phyloP scores from a whole-genome alignment of 306 rosid species.

The Vigna unguiculata region DNA sequence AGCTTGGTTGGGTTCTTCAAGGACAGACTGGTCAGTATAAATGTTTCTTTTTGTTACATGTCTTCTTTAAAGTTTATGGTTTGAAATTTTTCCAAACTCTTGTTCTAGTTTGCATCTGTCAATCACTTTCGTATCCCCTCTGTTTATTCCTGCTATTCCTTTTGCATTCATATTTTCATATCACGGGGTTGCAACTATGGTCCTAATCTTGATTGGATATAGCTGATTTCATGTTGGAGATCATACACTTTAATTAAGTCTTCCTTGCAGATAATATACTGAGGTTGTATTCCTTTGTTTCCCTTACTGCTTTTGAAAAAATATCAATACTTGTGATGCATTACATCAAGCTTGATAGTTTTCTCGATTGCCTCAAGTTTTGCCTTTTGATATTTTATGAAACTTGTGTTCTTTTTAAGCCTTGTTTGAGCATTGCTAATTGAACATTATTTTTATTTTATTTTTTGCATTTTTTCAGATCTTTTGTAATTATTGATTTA shows the following conservation, averaged over 20 bases:
- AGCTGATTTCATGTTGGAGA: constrained; percentile 30
- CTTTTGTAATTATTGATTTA: constrained; percentile 24
- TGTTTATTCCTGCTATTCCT: constrained; percentile 20
- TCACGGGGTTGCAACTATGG: background rate
- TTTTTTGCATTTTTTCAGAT: constrained; percentile 28
- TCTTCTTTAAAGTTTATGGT: constrained; percentile 16
- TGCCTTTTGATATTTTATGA: constrained; percentile 16
- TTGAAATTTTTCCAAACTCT: constrained; percentile 2
- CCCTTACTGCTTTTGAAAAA: background rate
- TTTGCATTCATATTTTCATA: constrained; percentile 22
- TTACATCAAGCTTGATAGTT: constrained; percentile 11
- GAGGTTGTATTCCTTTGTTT: background rate
- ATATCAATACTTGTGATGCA: background rate
- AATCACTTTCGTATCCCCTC: constrained; percentile 19
- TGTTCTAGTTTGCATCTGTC: constrained; percentile 20
- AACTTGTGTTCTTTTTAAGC: constrained; percentile 36
- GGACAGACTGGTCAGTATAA: constrained; percentile 84
- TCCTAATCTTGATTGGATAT: constrained; percentile 30
- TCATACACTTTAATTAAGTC: constrained; percentile 15
- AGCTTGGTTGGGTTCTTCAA: constrained; percentile 84
- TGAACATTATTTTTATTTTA: constrained; percentile 24
- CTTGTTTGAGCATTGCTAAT: constrained; percentile 36
- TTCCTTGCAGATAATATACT: constrained; percentile 9
- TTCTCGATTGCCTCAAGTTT: constrained; percentile 30
- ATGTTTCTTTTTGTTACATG: constrained; percentile 37